phyloP scores from a whole-genome alignment of 176 grass and related monocot genomes.

The Raddia guianensis region DNA sequence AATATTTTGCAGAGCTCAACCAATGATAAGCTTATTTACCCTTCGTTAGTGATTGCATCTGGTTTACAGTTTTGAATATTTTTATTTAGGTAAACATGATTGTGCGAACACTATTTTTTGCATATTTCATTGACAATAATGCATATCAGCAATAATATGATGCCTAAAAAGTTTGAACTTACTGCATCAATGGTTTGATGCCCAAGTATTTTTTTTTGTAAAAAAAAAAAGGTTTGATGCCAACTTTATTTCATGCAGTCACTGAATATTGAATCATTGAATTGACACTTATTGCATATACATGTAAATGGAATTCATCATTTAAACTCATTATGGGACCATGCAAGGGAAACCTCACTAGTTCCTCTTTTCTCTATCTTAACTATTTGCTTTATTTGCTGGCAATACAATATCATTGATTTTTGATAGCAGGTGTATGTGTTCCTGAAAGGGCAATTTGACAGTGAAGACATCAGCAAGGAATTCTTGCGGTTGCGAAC shows the following conservation, averaged over 20 bases:
- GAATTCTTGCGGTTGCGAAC: constrained; percentile 60
- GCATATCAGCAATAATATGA: background rate
- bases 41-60: background rate
- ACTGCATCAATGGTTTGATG: background rate
- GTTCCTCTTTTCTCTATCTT: background rate
- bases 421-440: constrained; percentile 66
- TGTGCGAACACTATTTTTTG: background rate
- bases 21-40: background rate
- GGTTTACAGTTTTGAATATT: background rate
- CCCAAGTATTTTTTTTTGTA: background rate
- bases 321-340: background rate
- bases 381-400: constrained; percentile 11
- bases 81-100: background rate
- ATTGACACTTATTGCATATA: background rate
- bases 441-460: constrained; percentile 81
- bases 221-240: background rate
- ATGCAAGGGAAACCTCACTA: constrained; percentile 21
- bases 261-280: background rate
- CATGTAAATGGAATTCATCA: background rate
- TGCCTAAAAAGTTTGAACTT: constrained; percentile 18
- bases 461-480: constrained; percentile 44
- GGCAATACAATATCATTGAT: constrained; percentile 13
- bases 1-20: background rate
- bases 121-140: constrained; percentile 27
- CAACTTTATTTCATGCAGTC: constrained; percentile 8